Evolutionary conservation across 768 basidiomycete genomes (phyloP), one percentile per base, ranked within the genome.

Genomic region (Cyclocybe cylindracea): DNA sequence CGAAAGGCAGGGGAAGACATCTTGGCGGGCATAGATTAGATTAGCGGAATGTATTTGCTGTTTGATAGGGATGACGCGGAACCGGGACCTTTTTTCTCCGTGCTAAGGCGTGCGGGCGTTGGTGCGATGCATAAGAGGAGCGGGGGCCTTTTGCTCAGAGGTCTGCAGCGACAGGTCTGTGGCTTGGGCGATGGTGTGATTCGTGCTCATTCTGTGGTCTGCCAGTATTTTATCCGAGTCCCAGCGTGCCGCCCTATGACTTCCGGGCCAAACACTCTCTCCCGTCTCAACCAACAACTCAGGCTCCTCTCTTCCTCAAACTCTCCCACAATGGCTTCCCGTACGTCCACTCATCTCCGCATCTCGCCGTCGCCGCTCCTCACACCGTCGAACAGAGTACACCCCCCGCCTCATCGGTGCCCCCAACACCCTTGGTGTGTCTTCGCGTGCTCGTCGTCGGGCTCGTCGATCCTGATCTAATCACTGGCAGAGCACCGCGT

Each of bases 371-470:
- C 46, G 43, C 19, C 52, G 37, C 45, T 53, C 59, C 39, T 54
- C 51, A 57, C 47, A 44, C 33, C 46, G 10, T 41, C 29, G 36
- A 49, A 11, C 66, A 90, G 89, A 80, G 59, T 89, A 85, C 76
- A 76, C 82, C 24, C 72, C 88, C 46, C 89, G 92, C 67, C 78
- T 87, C 76, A 79, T 94, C 69, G 91, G 88, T 39, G 89, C 95
- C 48, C 78, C 92, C 63, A 90, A 98, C 80, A 98, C 96, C 51
- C 85, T 98, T 61, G 96, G 96, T 97, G 61, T 1, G 16, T 16
- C 16, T 16, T 16, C 16, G 16, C 57, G 77, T 66, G 33, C 9
- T 50, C 44, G 51, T 54, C 13, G 56, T 42, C 51, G 46, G 18
- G 51, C 24, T 53, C 16, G 32, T 34, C 51, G 50, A 47, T 18